A percentile compares a stretch with the other conserved stretches of the same genome.
phyloP scores from a whole-genome alignment of 1,139 yeast species.

The Blastobotrys indianensis region DNA sequence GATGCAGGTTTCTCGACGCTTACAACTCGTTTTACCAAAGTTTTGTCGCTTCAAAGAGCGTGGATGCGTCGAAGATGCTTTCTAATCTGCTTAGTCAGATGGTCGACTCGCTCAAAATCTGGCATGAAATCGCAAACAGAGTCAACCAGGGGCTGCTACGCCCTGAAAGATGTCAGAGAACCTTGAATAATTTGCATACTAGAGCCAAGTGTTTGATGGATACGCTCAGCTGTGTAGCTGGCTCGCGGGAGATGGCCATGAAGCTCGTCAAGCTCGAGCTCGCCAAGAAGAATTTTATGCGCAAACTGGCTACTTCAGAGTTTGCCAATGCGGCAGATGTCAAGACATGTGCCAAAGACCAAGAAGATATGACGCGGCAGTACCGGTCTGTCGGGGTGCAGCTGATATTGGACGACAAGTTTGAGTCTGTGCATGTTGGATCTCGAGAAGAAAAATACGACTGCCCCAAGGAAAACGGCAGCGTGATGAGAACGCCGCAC shows the following conservation, averaged over 20 bases:
- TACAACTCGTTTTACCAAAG: conserved; percentile 20
- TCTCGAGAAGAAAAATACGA: conserved; percentile 18
- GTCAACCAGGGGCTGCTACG: conserved; percentile 1
- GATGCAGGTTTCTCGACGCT: conserved; percentile 22
- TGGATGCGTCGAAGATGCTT: conserved; percentile 18
- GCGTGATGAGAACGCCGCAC: conserved; percentile 11
- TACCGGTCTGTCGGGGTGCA: conserved; percentile 11
- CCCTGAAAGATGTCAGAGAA: conserved; percentile 5
- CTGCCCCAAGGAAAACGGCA: conserved; percentile 8
- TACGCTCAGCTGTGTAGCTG: conserved; percentile 14
- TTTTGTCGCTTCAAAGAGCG: conserved; percentile 22
- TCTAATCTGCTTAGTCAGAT: conserved; percentile 8
- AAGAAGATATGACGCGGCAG: conserved; percentile 8
- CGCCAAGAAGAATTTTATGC: conserved; percentile 13
- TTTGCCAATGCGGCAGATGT: background rate
- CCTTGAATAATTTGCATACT: conserved; percentile 7
- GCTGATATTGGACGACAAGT: conserved; percentile 9
- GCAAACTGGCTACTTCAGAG: conserved; percentile 10
- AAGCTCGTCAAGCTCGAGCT: conserved; percentile 17
- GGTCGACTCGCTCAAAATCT: conserved; percentile 7
- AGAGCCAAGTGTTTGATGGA: conserved; percentile 12
- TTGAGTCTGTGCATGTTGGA: conserved; percentile 12
- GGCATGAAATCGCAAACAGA: conserved; percentile 5
- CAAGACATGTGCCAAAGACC: background rate
- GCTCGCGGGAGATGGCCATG: conserved; percentile 17